Conservation (phyloP, 2,329 filamentous ascomycete species). For the Chaetomium globosum region DNA sequence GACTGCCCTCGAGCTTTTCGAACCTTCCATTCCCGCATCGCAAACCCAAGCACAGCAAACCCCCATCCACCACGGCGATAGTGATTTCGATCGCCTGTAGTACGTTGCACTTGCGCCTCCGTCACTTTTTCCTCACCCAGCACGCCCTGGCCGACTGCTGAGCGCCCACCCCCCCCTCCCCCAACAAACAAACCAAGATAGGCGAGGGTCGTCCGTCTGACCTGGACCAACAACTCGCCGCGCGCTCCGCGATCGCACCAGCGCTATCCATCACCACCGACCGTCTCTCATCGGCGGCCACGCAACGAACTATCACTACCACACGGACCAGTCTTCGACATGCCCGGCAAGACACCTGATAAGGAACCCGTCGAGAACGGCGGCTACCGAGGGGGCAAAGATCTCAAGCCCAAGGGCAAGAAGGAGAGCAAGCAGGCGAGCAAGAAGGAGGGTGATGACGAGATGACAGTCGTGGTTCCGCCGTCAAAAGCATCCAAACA, state of each 20-base stretch:
- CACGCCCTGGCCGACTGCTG: constrained; percentile 26
- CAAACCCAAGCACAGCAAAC: constrained; percentile 20
- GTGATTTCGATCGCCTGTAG: constrained; percentile 14
- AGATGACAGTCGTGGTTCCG: constrained; percentile 81
- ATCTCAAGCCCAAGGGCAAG: constrained; percentile 67
- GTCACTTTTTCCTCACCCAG: constrained; percentile 10
- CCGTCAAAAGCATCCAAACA: constrained; percentile 67
- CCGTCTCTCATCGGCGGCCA: constrained; percentile 29
- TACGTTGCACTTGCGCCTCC: constrained; percentile 14
- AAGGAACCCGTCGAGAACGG: constrained; percentile 71
- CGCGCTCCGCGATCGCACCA: constrained; percentile 34
- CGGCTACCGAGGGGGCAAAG: constrained; percentile 62
- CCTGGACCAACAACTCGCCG: constrained; percentile 27
- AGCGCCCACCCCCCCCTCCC: constrained; percentile 22
- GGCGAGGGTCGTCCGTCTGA: constrained; percentile 24
- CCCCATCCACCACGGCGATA: constrained; percentile 17
- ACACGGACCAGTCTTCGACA: constrained; percentile 43
- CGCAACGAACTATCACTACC: constrained; percentile 7
- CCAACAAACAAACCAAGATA: constrained; percentile 27
- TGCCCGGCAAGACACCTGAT: constrained; percentile 75
- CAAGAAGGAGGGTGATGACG: constrained; percentile 73
- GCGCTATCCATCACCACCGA: constrained; percentile 21
- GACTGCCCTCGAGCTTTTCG: constrained; percentile 26
- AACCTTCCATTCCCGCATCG: constrained; percentile 29
- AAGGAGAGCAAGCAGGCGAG: constrained; percentile 64